Evolutionary conservation across 2,329 filamentous ascomycete genomes (phyloP).

Genomic region (Diaporthe aspalathi): DNA sequence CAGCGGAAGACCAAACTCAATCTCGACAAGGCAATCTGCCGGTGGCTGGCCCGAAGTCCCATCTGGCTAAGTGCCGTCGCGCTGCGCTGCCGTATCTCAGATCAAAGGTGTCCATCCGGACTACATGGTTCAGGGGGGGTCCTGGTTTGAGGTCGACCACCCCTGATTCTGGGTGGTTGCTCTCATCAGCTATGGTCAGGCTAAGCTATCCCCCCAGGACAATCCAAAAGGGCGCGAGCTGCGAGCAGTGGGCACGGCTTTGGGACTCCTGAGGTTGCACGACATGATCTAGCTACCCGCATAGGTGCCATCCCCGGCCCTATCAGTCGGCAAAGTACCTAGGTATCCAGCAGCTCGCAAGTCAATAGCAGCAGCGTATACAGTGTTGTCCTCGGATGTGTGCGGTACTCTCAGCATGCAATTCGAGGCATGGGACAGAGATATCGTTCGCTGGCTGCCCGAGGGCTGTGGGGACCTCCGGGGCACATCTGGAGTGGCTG

Average conservation of each 20-base stretch:
- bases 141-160: neutral
- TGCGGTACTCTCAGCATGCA: neutral
- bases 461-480: constrained; percentile 39
- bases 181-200: neutral
- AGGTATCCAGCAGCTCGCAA: neutral
- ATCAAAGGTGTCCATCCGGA: neutral
- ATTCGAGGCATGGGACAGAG: neutral
- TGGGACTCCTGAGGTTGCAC: neutral
- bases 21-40: neutral
- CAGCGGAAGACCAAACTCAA: constrained; percentile 9
- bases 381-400: neutral
- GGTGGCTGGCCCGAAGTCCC: neutral
- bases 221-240: neutral
- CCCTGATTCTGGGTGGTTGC: neutral
- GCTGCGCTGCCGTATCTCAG: neutral
- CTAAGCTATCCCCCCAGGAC: neutral
- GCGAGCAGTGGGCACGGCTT: neutral
- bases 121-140: constrained; percentile 4
- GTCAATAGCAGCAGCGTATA: neutral
- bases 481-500: constrained; percentile 21
- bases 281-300: neutral
- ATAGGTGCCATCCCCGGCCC: neutral
- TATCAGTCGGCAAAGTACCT: neutral
- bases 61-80: constrained; percentile 9
- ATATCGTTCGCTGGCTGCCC: constrained; percentile 39